These are phyloP conservation scores for Boletus sensibilis DNA, from an alignment of 768 basidiomycete genomes.

Conservation along the genomic window DNA sequence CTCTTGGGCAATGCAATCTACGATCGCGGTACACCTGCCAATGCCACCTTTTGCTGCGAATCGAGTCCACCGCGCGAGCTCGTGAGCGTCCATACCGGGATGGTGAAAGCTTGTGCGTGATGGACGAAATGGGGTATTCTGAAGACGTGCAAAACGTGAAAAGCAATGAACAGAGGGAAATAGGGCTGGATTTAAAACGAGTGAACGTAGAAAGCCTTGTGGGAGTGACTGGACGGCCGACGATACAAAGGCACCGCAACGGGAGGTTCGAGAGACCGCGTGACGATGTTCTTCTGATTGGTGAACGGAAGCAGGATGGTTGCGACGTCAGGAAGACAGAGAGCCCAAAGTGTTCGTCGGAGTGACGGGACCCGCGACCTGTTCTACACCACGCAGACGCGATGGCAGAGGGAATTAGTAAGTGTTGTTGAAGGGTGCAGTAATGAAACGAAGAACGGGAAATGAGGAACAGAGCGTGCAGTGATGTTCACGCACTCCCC, in stretches of 20 bases:
- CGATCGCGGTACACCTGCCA: conserved; percentile 69
- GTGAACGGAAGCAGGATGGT: neutral
- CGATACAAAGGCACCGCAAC: neutral
- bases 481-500: neutral
- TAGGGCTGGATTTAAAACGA: neutral
- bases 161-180: neutral
- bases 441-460: neutral
- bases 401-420: neutral
- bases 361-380: neutral
- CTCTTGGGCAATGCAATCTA: conserved; percentile 74
- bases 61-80: conserved; percentile 77
- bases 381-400: neutral
- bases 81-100: conserved; percentile 58
- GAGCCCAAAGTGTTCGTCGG: too few relatives aligned
- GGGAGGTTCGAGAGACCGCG: neutral
- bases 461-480: neutral
- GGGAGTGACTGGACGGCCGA: neutral
- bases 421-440: neutral
- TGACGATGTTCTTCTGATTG: neutral
- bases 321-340: neutral
- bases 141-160: neutral
- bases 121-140: neutral
- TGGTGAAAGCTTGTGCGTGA: neutral
- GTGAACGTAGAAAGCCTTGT: neutral
- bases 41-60: conserved; percentile 87